Evolutionary conservation across 2,329 filamentous ascomycete species (phyloP).

Genomic region (Lachnellula hyalina): DNA sequence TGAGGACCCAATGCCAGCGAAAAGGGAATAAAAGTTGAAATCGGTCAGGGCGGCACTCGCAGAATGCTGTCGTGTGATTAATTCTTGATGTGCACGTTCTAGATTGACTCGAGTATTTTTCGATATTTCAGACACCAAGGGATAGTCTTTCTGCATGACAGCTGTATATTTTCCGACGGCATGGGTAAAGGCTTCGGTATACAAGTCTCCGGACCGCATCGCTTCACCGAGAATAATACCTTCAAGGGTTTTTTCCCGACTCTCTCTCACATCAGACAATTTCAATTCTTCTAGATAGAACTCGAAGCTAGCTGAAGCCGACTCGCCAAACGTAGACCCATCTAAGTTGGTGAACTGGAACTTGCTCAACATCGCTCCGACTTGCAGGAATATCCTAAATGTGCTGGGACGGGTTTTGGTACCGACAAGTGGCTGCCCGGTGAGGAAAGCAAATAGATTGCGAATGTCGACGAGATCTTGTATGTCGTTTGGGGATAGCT

Average conservation of each 20-base stretch:
- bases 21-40: conserved; percentile 88
- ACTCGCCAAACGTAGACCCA: conserved; percentile 53
- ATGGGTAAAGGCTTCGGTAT: conserved; percentile 88
- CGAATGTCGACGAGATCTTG: conserved; percentile 54
- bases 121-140: conserved; percentile 66
- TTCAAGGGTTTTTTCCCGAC: conserved; percentile 84
- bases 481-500: conserved; percentile 39
- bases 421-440: conserved; percentile 56
- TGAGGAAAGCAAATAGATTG: conserved; percentile 63
- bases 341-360: conserved; percentile 54
- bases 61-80: conserved; percentile 65
- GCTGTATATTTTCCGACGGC: conserved; percentile 81
- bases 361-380: conserved; percentile 49
- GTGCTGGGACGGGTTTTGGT: conserved; percentile 47
- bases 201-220: conserved; percentile 76
- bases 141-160: conserved; percentile 59
- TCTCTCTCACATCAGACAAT: conserved; percentile 74
- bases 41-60: conserved; percentile 71
- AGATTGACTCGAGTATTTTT: conserved; percentile 69
- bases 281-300: conserved; percentile 72
- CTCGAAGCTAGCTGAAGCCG: conserved; percentile 60
- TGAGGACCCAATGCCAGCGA: conserved; percentile 81
- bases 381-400: conserved; percentile 50
- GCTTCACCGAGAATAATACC: conserved; percentile 83
- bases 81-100: conserved; percentile 74